Base-by-base conservation (phyloP, 2,329 filamentous ascomycete genomes). In the Ceratocystis colombiana region DNA sequence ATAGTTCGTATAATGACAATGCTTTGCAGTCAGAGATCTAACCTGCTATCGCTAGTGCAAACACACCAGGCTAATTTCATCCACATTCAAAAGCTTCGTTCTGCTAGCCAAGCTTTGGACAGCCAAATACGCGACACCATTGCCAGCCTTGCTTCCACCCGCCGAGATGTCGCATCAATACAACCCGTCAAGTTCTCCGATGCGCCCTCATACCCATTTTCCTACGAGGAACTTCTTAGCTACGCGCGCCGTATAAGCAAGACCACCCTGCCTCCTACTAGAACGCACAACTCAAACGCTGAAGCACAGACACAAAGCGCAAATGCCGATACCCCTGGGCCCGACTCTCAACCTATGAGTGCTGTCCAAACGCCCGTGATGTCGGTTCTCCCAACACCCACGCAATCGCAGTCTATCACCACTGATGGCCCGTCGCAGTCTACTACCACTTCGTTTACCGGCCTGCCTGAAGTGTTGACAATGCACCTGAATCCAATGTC, bases 211-310 rank as follows among this genome's bases (percentile, higher is more conserved):
- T 79, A 82, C 70, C 75, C 79, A 8, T 82, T 94, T 62, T 82
- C 82, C 2, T 89, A 90, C 72, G 81, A 85, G 57, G 87, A 92
- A 70, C 83, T 95, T 0, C 84, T 95, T 25, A 81, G 79, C 69
- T 94, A 90, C 73, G 90, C 89, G 25, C 87, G 87, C 55, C 85
- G 87, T 69, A 94, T 95, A 72, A 88, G 86, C 74, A 88, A 86
- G 73, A 90, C 87, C 70, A 93, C 90, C 0, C 80, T 90, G 12
- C 89, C 90, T 0, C 77, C 78, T 62, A 74, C 78, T 12, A 79
- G 80, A 69, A 73, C 75, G 25, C 66, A 76, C 22, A 71, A 73
- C 22, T 67, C 73, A 72, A 74, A 64, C 66, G 71, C 1, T 72
- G 71, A 44, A 70, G 17, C 57, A 10, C 41, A 57, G 8, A 64